Base-by-base conservation (phyloP, 116 monocot species). In the Trichopus zeylanicus region DNA sequence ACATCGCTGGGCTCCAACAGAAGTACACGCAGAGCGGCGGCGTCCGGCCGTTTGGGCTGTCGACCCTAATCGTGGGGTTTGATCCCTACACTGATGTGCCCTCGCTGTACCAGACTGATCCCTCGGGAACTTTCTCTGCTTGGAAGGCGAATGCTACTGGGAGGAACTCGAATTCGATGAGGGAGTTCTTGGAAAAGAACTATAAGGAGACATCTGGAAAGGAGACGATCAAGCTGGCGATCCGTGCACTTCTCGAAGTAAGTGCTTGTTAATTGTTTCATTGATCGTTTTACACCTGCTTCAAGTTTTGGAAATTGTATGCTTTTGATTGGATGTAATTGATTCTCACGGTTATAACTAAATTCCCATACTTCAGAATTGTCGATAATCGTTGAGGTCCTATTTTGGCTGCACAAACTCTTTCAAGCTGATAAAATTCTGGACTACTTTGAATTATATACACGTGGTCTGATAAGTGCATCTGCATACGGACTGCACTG, bases 21-120 rank as follows among this genome's bases (percentile, higher is more conserved):
- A 88, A 88, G 26, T 93, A 93, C 75, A 93, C 93, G 29, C 88
- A 93, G 57, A 88, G 85, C 20, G 89, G 93, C 7, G 93, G 93
- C 7, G 79, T 93, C 48, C 82, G 88, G 25, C 93, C 93, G 25
- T 89, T 89, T 62, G 89, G 93, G 0, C 88, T 88, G 38, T 93
- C 93, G 31, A 88, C 88, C 56, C 73, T 93, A 35, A 88, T 93
- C 53, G 85, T 82, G 9, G 93, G 93, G 1, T 88, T 89, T 85
- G 93, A 93, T 63, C 67, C 74, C 35, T 80, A 85, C 33, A 77
- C 61, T 26, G 85, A 81, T 6, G 80, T 85, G 27, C 85, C 80
- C 74, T 42, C 42, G 13, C 74, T 85, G 24, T 85, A 85, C 33
- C 80, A 80, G 85, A 85, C 80, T 53, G 77, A 77, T 33, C 77